These are phyloP conservation scores for Dissophora globulifera DNA, from an alignment of 192 early-diverging fungal species.

Conservation along the genomic window DNA sequence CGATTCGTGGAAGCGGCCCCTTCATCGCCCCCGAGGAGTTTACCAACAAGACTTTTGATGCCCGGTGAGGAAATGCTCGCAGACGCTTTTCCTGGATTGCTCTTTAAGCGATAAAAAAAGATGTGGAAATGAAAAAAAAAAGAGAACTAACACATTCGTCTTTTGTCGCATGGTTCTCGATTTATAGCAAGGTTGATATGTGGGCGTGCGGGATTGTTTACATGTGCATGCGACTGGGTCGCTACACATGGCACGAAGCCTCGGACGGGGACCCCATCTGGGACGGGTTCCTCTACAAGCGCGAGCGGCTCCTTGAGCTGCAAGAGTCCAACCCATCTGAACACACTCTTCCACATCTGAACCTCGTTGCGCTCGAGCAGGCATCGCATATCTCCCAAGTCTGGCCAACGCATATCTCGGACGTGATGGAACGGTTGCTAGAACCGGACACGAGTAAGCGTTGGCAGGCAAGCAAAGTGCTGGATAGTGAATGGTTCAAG, in stretches of 20 bases:
- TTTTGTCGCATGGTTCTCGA: no score
- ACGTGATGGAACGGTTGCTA: slow-evolving; percentile 47
- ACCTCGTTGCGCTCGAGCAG: slow-evolving; percentile 23
- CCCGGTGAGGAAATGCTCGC: slow-evolving; percentile 57
- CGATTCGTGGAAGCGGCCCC: slow-evolving; percentile 81
- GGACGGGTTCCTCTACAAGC: slow-evolving; percentile 22
- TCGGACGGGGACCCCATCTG: slow-evolving; percentile 39
- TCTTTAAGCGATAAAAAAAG: no score
- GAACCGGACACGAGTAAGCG: slow-evolving; percentile 54
- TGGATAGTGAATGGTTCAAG: slow-evolving; percentile 55
- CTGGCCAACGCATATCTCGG: slow-evolving; percentile 30
- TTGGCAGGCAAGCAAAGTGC: slow-evolving; percentile 53
- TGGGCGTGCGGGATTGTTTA: slow-evolving; percentile 61
- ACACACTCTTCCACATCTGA: background rate
- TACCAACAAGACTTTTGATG: slow-evolving; percentile 72
- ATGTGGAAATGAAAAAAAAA: no score
- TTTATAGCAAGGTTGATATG: slow-evolving; percentile 51
- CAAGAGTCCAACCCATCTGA: background rate
- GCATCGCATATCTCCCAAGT: background rate
- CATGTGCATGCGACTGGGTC: slow-evolving; percentile 55
- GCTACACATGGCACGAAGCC: slow-evolving; percentile 42
- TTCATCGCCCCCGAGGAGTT: slow-evolving; percentile 91
- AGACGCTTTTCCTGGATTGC: no score
- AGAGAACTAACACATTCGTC: background rate
- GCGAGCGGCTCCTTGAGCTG: background rate